Conservation (phyloP, 345 rosid genomes). For the Theobroma cacao region DNA sequence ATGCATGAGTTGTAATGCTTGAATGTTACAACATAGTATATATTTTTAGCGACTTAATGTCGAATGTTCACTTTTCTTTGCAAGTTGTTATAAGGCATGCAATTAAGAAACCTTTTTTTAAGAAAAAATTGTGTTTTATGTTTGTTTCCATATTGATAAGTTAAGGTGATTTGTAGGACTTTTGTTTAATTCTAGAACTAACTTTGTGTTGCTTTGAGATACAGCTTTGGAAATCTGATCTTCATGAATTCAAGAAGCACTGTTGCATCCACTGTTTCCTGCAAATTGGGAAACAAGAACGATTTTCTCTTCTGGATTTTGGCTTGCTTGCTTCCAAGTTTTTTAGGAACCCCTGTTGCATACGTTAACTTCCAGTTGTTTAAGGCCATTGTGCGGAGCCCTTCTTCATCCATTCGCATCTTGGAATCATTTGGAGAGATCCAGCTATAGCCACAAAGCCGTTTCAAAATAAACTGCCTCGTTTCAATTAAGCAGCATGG, state of each 20-base stretch:
- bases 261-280: conserved; percentile 56
- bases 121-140: no score
- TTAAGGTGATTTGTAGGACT: neutral
- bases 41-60: neutral
- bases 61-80: neutral
- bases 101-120: neutral
- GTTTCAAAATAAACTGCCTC: neutral
- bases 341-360: conserved; percentile 29
- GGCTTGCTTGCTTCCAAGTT: conserved; percentile 46
- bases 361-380: conserved; percentile 34
- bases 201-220: neutral
- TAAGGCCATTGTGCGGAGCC: conserved; percentile 35
- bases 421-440: conserved; percentile 17
- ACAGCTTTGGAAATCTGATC: conserved; percentile 23
- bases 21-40: neutral
- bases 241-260: conserved; percentile 50
- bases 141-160: neutral
- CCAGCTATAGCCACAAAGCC: conserved; percentile 2
- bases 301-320: conserved; percentile 45
- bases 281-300: conserved; percentile 56
- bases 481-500: conserved; percentile 20
- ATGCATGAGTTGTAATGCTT: neutral
- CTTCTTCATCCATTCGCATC: conserved; percentile 16
- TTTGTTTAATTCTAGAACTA: neutral
- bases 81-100: neutral